Conservation (phyloP, 1,139 yeast species). For the Candida sanyaensis region DNA sequence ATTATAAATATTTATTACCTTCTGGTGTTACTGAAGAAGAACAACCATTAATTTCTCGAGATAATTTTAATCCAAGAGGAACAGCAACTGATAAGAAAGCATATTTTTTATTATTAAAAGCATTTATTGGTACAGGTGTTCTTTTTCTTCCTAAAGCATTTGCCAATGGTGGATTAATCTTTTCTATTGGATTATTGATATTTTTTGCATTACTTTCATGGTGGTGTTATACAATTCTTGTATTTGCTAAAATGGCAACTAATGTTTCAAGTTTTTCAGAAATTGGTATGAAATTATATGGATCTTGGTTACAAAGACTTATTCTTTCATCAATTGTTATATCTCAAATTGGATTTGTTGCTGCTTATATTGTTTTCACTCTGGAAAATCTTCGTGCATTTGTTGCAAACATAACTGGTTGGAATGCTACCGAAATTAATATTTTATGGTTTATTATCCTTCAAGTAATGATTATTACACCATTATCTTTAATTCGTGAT, state of each 20-base stretch:
- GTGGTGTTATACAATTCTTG: conserved; percentile 81
- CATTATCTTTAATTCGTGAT: conserved; percentile 83
- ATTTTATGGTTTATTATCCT: conserved; percentile 54
- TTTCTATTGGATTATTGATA: conserved; percentile 62
- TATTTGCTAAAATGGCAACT: conserved; percentile 58
- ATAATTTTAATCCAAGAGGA: conserved; percentile 37
- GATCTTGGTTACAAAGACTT: conserved; percentile 64
- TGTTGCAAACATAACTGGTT: conserved; percentile 44
- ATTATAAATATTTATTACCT: conserved; percentile 33
- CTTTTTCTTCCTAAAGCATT: conserved; percentile 89
- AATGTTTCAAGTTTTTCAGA: conserved; percentile 85
- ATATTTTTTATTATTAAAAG: conserved; percentile 71
- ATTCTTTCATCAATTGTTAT: conserved; percentile 78
- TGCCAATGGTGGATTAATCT: conserved; percentile 83
- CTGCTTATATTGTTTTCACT: conserved; percentile 92
- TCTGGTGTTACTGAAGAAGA: conserved; percentile 34
- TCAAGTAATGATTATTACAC: conserved; percentile 73
- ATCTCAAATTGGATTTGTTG: conserved; percentile 92
- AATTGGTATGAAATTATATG: conserved; percentile 74
- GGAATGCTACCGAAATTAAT: conserved; percentile 28
- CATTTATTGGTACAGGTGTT: conserved; percentile 98
- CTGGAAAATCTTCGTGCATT: conserved; percentile 82
- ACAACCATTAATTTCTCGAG: conserved; percentile 36
- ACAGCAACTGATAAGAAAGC: conserved; percentile 67
- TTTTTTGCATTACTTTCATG: conserved; percentile 77